These are phyloP conservation scores for Canavalia ensiformis DNA, from an alignment of 306 rosid genomes.

Conservation along the genomic window DNA sequence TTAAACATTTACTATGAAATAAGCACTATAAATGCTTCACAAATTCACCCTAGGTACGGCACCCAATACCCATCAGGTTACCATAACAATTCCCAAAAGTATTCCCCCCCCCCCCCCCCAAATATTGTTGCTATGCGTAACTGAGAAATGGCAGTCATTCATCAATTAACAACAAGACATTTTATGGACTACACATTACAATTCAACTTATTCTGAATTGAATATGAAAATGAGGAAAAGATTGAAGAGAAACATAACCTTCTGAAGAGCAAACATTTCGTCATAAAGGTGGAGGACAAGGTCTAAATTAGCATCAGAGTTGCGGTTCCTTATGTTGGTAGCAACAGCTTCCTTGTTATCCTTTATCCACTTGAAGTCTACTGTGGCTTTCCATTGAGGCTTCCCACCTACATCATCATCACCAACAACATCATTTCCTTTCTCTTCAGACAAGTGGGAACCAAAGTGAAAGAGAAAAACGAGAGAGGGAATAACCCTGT, in stretches of 20 bases:
- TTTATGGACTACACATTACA: not conserved
- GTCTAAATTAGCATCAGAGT: conserved; percentile 81
- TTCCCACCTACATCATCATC: conserved; percentile 57
- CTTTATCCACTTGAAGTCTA: conserved; percentile 95
- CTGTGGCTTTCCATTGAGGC: conserved; percentile 87
- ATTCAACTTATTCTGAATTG: not conserved
- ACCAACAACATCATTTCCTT: not conserved
- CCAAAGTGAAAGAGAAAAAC: not conserved
- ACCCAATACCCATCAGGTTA: not conserved
- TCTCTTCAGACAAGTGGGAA: not conserved
- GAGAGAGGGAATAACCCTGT: conserved; percentile 52
- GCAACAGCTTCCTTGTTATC: conserved; percentile 88
- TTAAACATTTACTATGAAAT: not conserved
- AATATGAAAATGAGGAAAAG: not conserved
- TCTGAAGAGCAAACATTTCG: conserved; percentile 74
- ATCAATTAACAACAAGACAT: not conserved
- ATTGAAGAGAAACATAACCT: conserved; percentile 65
- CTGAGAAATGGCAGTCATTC: conserved; percentile 22
- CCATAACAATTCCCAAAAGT: not conserved
- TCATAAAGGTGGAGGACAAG: conserved; percentile 84
- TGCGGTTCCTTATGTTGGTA: conserved; percentile 73
- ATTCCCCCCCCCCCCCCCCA: not conserved
- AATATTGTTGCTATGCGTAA: not conserved
- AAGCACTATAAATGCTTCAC: not conserved
- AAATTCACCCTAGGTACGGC: not conserved